Base-by-base conservation (phyloP, 768 basidiomycete species). In the Suillus clintonianus region DNA sequence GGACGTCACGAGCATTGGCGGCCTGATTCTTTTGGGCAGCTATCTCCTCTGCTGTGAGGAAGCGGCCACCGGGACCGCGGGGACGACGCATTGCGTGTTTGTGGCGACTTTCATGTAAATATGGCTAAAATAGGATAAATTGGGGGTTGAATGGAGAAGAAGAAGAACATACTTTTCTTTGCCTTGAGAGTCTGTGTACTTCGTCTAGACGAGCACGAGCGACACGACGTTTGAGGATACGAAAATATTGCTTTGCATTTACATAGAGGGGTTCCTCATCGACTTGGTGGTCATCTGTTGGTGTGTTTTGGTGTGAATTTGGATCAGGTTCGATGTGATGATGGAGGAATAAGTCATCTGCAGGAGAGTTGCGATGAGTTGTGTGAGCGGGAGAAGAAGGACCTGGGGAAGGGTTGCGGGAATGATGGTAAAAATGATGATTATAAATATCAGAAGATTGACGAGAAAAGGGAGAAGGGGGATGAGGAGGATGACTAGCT, bases 261-360 rank as follows among this genome's bases (percentile, higher is more conserved):
- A 99, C 97, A 79, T 98, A 98, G 69, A 99, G 89, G 32, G 97
- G 97, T 76, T 99, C 97, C 67, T 98, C 95, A 78, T 98, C 96
- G 70, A 93, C 83, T 63, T 77, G 77, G 5, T 69, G 42, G 64
- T 82, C 82, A 22, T 81, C 74, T 59, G 71, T 65, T 14, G 56
- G 17, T 22, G 58, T 34, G 37, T 68, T 45, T 30, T 51, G 43
- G 14, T 61, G 60, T 2, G 62, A 37, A 30, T 24, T 64, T 42
- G 34, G 62, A 67, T 59, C 61, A 59, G 67, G 61, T 62, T 53
- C 69, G 24, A 64, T 61, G 34, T 72, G 77, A 1, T 76, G 69
- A 59, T 70, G 73, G 42, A 72, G 71, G 65, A 78, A 78, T 55
- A 76, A 64, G 62, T 75, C 74, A 13, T 68, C 69, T 0, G 27